These are phyloP conservation scores for Triangularia setosa DNA, from an alignment of 2,329 filamentous ascomycete genomes.

Conservation along the genomic window DNA sequence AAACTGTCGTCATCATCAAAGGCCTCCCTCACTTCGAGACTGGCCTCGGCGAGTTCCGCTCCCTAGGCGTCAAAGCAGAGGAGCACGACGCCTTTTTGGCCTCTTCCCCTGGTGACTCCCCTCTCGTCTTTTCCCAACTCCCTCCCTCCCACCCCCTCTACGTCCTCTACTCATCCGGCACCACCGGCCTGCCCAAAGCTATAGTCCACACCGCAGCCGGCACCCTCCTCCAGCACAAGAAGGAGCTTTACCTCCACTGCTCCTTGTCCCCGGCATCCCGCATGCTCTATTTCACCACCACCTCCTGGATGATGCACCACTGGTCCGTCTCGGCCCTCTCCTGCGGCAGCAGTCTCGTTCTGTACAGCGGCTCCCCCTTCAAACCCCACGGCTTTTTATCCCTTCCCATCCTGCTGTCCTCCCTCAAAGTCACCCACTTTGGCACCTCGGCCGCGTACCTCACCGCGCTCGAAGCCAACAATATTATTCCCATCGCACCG, in stretches of 20 bases:
- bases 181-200: slow-evolving; percentile 82
- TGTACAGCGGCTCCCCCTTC: slow-evolving; percentile 94
- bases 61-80: slow-evolving; percentile 38
- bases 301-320: slow-evolving; percentile 99
- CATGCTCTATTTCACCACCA: slow-evolving; percentile 91
- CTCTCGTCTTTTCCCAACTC: slow-evolving; percentile 69
- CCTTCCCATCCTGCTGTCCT: slow-evolving; percentile 76
- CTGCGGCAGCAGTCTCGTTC: slow-evolving; percentile 73
- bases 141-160: slow-evolving; percentile 85
- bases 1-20: slow-evolving; percentile 70
- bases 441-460: slow-evolving; percentile 94
- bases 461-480: slow-evolving; percentile 79
- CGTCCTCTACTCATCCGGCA: slow-evolving; percentile 90
- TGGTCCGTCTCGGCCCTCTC: slow-evolving; percentile 88
- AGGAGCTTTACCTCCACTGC: slow-evolving; percentile 86
- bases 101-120: slow-evolving; percentile 32
- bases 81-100: slow-evolving; percentile 42
- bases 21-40: slow-evolving; percentile 49
- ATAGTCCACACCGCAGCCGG: slow-evolving; percentile 91
- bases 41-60: slow-evolving; percentile 39
- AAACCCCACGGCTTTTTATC: slow-evolving; percentile 72
- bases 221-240: slow-evolving; percentile 93
- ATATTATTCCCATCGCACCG: slow-evolving; percentile 54
- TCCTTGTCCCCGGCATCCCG: slow-evolving; percentile 69
- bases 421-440: slow-evolving; percentile 83